Evolutionary conservation across 306 rosid species (phyloP).

Genomic region (Arachis stenosperma): DNA sequence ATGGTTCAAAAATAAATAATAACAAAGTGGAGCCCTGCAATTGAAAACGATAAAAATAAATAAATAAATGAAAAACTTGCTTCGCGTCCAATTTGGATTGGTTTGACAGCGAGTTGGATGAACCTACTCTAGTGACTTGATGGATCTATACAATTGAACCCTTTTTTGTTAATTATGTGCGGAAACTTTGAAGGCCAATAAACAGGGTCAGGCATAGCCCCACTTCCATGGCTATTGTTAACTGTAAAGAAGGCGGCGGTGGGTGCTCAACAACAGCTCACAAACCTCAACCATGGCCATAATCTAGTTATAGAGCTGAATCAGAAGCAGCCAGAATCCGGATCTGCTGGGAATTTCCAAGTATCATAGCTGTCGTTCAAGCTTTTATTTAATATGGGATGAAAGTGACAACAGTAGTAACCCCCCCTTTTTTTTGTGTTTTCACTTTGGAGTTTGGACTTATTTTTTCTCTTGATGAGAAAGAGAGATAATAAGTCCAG

Average conservation of each 20-base stretch:
- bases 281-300: constrained; percentile 22
- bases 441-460: no score
- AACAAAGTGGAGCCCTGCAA: constrained; percentile 29
- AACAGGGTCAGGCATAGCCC: constrained; percentile 31
- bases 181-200: constrained; percentile 28
- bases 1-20: neutral
- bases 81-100: constrained; percentile 14
- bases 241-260: constrained; percentile 46
- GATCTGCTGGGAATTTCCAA: constrained; percentile 36
- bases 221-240: constrained; percentile 34
- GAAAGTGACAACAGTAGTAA: constrained; percentile 12
- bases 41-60: neutral
- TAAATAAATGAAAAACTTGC: neutral
- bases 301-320: constrained; percentile 25
- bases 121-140: constrained; percentile 21
- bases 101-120: constrained; percentile 34
- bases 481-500: no score
- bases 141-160: constrained; percentile 22
- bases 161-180: constrained; percentile 25
- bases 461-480: no score
- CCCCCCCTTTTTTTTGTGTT: no score
- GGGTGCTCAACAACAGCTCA: constrained; percentile 35
- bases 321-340: constrained; percentile 27
- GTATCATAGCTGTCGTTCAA: constrained; percentile 41
- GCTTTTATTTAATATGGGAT: neutral